phyloP scores from a whole-genome alignment of 2,329 filamentous ascomycete genomes.

The Mycogone perniciosa region DNA sequence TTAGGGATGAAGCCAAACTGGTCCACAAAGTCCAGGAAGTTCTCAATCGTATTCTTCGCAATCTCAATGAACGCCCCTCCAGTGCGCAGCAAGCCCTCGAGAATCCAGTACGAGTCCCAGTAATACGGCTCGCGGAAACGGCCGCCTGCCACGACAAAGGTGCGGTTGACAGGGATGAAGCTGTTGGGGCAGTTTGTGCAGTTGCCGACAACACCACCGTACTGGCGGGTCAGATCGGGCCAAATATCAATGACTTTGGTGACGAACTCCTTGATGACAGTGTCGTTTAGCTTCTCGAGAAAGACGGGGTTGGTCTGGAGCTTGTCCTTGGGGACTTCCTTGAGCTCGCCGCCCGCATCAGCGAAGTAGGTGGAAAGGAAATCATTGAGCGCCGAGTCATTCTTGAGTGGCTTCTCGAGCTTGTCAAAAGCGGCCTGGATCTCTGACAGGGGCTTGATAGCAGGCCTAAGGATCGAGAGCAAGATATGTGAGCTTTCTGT shows the following conservation, averaged over 20 bases:
- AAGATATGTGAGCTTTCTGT: neutral
- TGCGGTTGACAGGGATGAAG: slow-evolving; percentile 60
- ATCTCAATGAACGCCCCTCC: slow-evolving; percentile 58
- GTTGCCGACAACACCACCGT: slow-evolving; percentile 42
- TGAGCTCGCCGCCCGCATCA: slow-evolving; percentile 56
- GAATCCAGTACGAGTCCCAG: slow-evolving; percentile 65
- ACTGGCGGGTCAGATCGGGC: slow-evolving; percentile 59
- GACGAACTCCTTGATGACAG: slow-evolving; percentile 54
- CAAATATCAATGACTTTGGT: slow-evolving; percentile 62
- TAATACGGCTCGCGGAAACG: slow-evolving; percentile 66
- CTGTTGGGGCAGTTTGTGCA: slow-evolving; percentile 57
- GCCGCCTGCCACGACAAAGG: slow-evolving; percentile 65
- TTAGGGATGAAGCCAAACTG: slow-evolving; percentile 61
- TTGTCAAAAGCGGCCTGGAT: slow-evolving; percentile 56
- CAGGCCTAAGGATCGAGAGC: slow-evolving; percentile 41
- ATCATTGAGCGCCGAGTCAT: slow-evolving; percentile 54
- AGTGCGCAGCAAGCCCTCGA: slow-evolving; percentile 59
- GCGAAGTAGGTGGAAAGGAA: slow-evolving; percentile 61
- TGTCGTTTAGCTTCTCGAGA: slow-evolving; percentile 49
- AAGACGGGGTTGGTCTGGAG: slow-evolving; percentile 53
- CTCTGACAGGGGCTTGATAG: slow-evolving; percentile 50
- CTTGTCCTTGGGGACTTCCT: slow-evolving; percentile 43
- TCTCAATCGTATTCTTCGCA: slow-evolving; percentile 61
- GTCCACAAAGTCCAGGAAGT: slow-evolving; percentile 62
- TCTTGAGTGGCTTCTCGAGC: slow-evolving; percentile 53